Percentiles rank a stretch among this genome's conserved stretches.
phyloP scores from a whole-genome alignment of 257 asterid genomes.

The Solanum ossicruentum region DNA sequence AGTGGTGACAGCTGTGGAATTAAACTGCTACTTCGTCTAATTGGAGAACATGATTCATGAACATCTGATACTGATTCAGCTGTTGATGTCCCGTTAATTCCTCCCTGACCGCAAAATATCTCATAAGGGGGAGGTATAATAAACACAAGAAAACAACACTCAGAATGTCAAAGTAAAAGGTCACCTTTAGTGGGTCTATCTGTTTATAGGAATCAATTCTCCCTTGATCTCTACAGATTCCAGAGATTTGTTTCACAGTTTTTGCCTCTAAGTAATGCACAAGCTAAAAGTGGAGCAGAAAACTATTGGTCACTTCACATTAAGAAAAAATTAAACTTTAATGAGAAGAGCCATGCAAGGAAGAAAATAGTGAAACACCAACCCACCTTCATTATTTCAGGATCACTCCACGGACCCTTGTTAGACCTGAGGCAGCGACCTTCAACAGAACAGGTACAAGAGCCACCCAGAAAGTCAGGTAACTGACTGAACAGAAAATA shows the following conservation, averaged over 20 bases:
- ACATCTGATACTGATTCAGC: slow-evolving; percentile 46
- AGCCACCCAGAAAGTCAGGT: slow-evolving; percentile 88
- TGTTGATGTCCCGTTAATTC: slow-evolving; percentile 29
- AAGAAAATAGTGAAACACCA: not conserved
- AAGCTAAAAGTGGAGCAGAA: slow-evolving; percentile 27
- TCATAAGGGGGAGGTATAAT: not conserved
- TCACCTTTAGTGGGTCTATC: slow-evolving; percentile 38
- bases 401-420: slow-evolving; percentile 94
- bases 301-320: not conserved
- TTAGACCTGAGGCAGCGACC: slow-evolving; percentile 84
- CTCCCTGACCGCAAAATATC: slow-evolving; percentile 34
- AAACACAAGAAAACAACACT: not conserved
- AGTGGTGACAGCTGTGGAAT: slow-evolving; percentile 27
- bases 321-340: not conserved
- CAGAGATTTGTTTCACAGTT: slow-evolving; percentile 26
- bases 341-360: not conserved
- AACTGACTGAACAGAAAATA: slow-evolving; percentile 46
- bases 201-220: slow-evolving; percentile 26
- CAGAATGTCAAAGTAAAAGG: not conserved
- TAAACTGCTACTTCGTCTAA: slow-evolving; percentile 23
- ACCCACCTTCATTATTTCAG: slow-evolving; percentile 72
- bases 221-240: slow-evolving; percentile 29
- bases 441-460: slow-evolving; percentile 66
- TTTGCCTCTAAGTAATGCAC: slow-evolving; percentile 39
- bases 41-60: slow-evolving; percentile 41